A percentile compares a stretch with the other conserved stretches of the same genome.
Evolutionary conservation across 768 basidiomycete genomes (phyloP).

Genomic region (Phylloporus arenicola): DNA sequence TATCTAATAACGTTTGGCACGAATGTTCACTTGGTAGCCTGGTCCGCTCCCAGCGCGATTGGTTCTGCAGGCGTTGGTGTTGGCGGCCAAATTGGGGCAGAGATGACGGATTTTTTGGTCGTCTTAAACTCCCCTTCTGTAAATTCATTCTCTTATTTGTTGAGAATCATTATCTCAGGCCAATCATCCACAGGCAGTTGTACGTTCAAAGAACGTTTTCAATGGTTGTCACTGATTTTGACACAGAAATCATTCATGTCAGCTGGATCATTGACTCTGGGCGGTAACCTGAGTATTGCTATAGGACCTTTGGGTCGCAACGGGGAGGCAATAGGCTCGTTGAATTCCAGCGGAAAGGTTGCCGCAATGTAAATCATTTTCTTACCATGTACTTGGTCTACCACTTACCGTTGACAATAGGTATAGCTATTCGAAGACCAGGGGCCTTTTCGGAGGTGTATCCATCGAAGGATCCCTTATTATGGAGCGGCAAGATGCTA

Average conservation of each 20-base stretch:
- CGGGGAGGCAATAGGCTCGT: conserved; percentile 79
- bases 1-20: not conserved
- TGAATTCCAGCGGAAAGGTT: conserved; percentile 81
- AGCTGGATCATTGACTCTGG: conserved; percentile 83
- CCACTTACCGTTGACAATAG: conserved; percentile 31
- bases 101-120: conserved; percentile 88
- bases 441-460: conserved; percentile 90
- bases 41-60: conserved; percentile 94
- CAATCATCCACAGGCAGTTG: conserved; percentile 46
- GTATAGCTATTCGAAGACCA: conserved; percentile 89
- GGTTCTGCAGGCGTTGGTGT: conserved; percentile 88
- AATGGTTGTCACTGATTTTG: not conserved
- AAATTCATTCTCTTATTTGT: conserved; percentile 23
- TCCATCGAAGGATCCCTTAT: conserved; percentile 88
- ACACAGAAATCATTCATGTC: conserved; percentile 84
- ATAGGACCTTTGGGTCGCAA: conserved; percentile 92
- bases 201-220: conserved; percentile 32
- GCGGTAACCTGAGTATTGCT: conserved; percentile 85
- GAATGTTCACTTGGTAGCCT: conserved; percentile 60
- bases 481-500: conserved; percentile 91
- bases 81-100: conserved; percentile 77
- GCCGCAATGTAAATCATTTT: conserved; percentile 71
- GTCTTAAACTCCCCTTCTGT: conserved; percentile 82
- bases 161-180: conserved; percentile 3
- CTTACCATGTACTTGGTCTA: not conserved